Conservation (phyloP, 1,139 yeast genomes). For the Kluyveromyces sp. region DNA sequence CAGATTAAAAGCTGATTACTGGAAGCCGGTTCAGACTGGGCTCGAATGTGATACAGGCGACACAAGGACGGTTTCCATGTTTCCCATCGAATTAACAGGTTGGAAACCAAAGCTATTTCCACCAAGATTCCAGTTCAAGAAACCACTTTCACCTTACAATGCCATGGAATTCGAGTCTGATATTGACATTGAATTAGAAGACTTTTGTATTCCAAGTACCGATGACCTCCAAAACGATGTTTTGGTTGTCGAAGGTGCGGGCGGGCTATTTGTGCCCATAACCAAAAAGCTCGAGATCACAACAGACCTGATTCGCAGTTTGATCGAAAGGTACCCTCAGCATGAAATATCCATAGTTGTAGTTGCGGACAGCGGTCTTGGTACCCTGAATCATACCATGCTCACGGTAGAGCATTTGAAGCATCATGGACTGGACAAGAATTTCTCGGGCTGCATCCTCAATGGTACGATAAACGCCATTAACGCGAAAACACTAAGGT, state of each 20-base stretch:
- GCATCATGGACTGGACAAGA: slow-evolving; percentile 12
- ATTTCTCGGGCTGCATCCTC: slow-evolving; percentile 23
- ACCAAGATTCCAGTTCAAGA: slow-evolving; percentile 20
- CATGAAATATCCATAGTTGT: slow-evolving; percentile 20
- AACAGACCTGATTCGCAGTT: slow-evolving; percentile 22
- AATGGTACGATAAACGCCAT: slow-evolving; percentile 25
- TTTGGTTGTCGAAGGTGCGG: slow-evolving; percentile 32
- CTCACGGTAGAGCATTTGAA: slow-evolving; percentile 25
- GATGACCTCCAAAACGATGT: slow-evolving; percentile 7
- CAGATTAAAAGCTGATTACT: slow-evolving; percentile 27
- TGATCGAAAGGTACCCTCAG: slow-evolving; percentile 7
- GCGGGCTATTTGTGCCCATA: slow-evolving; percentile 30
- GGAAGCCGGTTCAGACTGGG: slow-evolving; percentile 33
- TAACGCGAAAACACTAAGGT: slow-evolving; percentile 19
- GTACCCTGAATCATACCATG: slow-evolving; percentile 31
- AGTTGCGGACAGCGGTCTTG: slow-evolving; percentile 29
- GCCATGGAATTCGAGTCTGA: slow-evolving; percentile 21
- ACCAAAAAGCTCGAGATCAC: slow-evolving; percentile 22
- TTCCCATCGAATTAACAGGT: slow-evolving; percentile 6
- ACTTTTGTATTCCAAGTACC: slow-evolving; percentile 16
- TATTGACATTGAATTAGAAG: slow-evolving; percentile 10
- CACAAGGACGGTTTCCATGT: slow-evolving; percentile 18
- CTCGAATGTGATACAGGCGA: slow-evolving; percentile 28
- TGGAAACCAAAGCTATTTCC: slow-evolving; percentile 11
- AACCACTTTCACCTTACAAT: slow-evolving; percentile 30